phyloP scores from a whole-genome alignment of 2,329 filamentous ascomycete genomes.

The Didymella exigua region DNA sequence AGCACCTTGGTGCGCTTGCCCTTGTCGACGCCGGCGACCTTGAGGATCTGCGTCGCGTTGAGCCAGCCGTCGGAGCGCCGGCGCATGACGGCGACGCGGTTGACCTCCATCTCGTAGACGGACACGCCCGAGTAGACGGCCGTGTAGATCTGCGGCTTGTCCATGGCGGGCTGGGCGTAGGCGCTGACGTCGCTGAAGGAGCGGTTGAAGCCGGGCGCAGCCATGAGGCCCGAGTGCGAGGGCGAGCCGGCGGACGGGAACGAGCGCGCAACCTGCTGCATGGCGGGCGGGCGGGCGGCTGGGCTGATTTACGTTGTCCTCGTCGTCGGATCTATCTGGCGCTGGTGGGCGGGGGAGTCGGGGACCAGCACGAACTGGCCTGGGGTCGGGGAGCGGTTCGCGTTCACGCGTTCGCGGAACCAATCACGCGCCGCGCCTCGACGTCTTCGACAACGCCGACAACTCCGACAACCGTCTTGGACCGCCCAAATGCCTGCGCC shows the following conservation, averaged over 20 bases:
- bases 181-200: slow-evolving; percentile 46
- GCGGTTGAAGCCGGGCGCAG: slow-evolving; percentile 44
- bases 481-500: background rate
- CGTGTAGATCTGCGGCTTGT: slow-evolving; percentile 59
- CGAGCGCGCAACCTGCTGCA: slow-evolving; percentile 42
- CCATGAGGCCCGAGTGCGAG: slow-evolving; percentile 35
- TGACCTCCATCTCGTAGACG: slow-evolving; percentile 98
- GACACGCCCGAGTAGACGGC: slow-evolving; percentile 94
- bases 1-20: slow-evolving; percentile 96
- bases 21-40: slow-evolving; percentile 96
- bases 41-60: slow-evolving; percentile 97
- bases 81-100: slow-evolving; percentile 92
- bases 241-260: slow-evolving; percentile 33
- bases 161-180: slow-evolving; percentile 46
- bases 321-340: background rate
- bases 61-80: slow-evolving; percentile 93
- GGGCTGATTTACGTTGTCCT: too few relatives aligned
- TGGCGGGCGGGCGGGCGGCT: slow-evolving; percentile 21
- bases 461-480: background rate
- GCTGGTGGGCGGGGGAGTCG: background rate
- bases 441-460: background rate
- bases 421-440: slow-evolving; percentile 23
- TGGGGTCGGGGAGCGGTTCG: background rate
- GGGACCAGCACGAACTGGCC: too few relatives aligned
- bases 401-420: slow-evolving; percentile 9